Evolutionary conservation across 495 filamentous ascomycete species (phyloP), one percentile per base, ranked within the genome.

Genomic region (Extremus antarcticus): DNA sequence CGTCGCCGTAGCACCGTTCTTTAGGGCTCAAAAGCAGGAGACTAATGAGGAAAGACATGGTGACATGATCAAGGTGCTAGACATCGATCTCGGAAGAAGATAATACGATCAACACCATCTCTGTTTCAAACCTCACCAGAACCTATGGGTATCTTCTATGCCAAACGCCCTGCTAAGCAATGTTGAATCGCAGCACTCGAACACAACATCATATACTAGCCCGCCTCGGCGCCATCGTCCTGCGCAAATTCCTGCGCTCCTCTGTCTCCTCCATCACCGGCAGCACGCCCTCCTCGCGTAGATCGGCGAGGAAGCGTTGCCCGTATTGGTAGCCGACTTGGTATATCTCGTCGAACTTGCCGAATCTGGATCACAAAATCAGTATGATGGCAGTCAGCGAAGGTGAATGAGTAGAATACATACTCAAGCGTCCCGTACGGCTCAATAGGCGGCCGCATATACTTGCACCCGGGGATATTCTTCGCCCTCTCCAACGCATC

Each of bases 271-370:
- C 79, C 56, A 77, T 38, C 3, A 84, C 61, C 46, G 81, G 82
- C 54, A 95, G 67, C 22, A 84, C 74, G 0, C 90, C 92, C 65
- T 91, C 73, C 40, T 85, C 85, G 64, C 79, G 81, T 59, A 96
- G 66, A 53, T 81, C 74, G 25, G 76, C 79, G 41, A 98, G 68
- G 69, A 82, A 94, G 54, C 84, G 76, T 68, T 82, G 85, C 17
- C 90, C 92, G 71, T 83, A 97, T 29, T 77, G 71, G 67, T 94
- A 95, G 2, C 92, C 94, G 1, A 95, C 75, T 62, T 83, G 74
- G 64, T 91, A 95, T 55, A 99, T 96, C 73, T 97, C 92, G 57
- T 95, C 90, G 69, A 99, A 97, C 67, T 90, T 95, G 51, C 79
- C 86, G 73, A 99, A 99, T 13, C 29, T n/a, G n/a, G n/a, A n/a